phyloP scores from a whole-genome alignment of 2,329 filamentous ascomycete species.

The Calycina marina region DNA sequence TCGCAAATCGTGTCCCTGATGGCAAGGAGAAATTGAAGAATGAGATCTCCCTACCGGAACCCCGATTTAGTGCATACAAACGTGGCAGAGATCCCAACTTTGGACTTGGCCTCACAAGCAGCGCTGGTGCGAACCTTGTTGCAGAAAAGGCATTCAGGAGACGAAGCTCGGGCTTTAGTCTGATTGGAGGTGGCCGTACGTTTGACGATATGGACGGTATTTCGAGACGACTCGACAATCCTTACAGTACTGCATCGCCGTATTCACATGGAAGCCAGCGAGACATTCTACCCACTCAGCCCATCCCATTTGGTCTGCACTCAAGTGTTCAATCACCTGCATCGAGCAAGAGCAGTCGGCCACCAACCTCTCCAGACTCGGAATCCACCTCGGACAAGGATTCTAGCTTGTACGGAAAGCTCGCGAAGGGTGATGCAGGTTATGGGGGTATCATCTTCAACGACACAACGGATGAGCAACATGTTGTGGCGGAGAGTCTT shows the following conservation, averaged over 20 bases:
- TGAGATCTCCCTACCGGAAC: conserved; percentile 80
- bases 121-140: conserved; percentile 34
- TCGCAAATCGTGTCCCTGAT: conserved; percentile 90
- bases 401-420: conserved; percentile 44
- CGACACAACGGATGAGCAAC: conserved; percentile 24
- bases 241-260: conserved; percentile 9
- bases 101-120: conserved; percentile 20
- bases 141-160: conserved; percentile 44
- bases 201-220: conserved; percentile 20
- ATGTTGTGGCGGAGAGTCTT: conserved; percentile 45
- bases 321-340: conserved; percentile 23
- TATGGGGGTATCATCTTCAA: conserved; percentile 43
- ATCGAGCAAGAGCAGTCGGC: conserved; percentile 17
- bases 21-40: conserved; percentile 86
- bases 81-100: conserved; percentile 21
- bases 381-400: conserved; percentile 15
- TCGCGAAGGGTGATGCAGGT: conserved; percentile 48
- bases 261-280: conserved; percentile 15
- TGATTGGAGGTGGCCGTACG: conserved; percentile 17
- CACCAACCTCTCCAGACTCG: conserved; percentile 23
- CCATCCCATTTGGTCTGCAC: conserved; percentile 35
- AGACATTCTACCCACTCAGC: conserved; percentile 27
- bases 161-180: conserved; percentile 36
- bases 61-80: conserved; percentile 75
- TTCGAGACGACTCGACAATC: conserved; percentile 12